Conservation (phyloP, 805 yeast genomes). For the Barnettozyma sp. region DNA sequence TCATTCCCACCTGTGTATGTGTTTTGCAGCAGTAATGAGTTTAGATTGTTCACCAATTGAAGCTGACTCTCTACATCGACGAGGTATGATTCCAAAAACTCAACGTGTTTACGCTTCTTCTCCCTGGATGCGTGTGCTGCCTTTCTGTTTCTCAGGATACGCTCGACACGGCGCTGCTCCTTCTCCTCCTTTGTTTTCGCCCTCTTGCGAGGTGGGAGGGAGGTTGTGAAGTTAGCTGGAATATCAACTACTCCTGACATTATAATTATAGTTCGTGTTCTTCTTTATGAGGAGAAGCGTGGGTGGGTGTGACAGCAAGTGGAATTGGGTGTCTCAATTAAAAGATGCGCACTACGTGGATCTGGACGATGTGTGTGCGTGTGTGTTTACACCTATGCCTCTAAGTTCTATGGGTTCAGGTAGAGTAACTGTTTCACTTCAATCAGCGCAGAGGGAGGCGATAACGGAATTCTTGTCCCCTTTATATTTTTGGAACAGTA, state of each 20-base stretch:
- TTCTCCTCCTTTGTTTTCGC: conserved; percentile 96
- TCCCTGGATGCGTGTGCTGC: conserved; percentile 98
- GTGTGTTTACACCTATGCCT: too few relatives aligned
- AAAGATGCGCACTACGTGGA: too few relatives aligned
- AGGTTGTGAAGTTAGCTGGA: conserved; percentile 34
- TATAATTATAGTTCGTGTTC: neutral
- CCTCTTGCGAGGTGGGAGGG: conserved; percentile 90
- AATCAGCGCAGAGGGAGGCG: too few relatives aligned
- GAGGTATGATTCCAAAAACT: conserved; percentile 53
- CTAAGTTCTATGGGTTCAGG: too few relatives aligned
- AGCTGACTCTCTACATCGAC: conserved; percentile 23
- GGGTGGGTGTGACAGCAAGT: too few relatives aligned
- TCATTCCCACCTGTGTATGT: conserved; percentile 18
- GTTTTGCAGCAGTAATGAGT: conserved; percentile 10
- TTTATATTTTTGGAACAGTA: too few relatives aligned
- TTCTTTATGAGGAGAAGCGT: neutral
- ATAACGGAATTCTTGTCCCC: too few relatives aligned
- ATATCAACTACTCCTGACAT: conserved; percentile 24
- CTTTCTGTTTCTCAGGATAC: conserved; percentile 87
- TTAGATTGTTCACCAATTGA: conserved; percentile 14
- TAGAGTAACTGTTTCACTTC: too few relatives aligned
- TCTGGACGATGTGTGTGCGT: too few relatives aligned
- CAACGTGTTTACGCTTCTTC: conserved; percentile 89
- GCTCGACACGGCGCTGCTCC: conserved; percentile 90
- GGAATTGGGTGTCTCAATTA: too few relatives aligned